Base-by-base conservation (phyloP, 495 filamentous ascomycete genomes). In the Hamigera avellanea region DNA sequence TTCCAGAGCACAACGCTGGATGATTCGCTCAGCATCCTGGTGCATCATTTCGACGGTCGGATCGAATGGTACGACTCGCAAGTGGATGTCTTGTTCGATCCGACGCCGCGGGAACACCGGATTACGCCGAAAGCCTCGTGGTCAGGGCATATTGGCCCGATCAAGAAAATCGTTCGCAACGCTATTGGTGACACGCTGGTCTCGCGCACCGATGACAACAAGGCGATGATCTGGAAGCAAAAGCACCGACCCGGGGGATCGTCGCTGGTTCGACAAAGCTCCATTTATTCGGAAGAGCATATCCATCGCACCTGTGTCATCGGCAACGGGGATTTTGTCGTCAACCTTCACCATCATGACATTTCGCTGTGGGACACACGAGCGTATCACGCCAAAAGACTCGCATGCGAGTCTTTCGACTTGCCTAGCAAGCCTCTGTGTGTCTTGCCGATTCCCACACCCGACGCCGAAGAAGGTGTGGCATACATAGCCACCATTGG, bases 191-290 rank as follows among this genome's bases (percentile, higher is more conserved):
- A 78, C 41, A 82, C 83, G 9, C 66, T 94, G 19, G 70, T 93
- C 19, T 93, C 89, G 7, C 69, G 86, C 19, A 93, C 89, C 0
- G 69, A 78, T 37, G 64, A 82, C 16, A 80, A 85, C 44, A 79
- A 93, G 56, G 77, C 80, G 17, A 74, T 87, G 42, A 73, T 95
- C 13, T 96, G 89, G 89, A 76, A 68, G 33, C 86, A 94, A 58
- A 59, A 50, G 45, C 43, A 45, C 26, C 38, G 63, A 28, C 45
- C 57, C 39, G 37, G 56, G 42, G 53, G 59, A 14, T 71, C 73
- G 14, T 69, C 62, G 15, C 61, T 95, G 9, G 52, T 69, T 8
- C 75, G 78, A 6, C 76, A 85, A 48, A 88, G 80, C 44, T 63
- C 73, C 4, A 69, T 95, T n/a, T 66, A 68, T 9, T 76, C 79